phyloP scores from a whole-genome alignment of 2,329 filamentous ascomycete genomes.

The Botrytis deweyae region DNA sequence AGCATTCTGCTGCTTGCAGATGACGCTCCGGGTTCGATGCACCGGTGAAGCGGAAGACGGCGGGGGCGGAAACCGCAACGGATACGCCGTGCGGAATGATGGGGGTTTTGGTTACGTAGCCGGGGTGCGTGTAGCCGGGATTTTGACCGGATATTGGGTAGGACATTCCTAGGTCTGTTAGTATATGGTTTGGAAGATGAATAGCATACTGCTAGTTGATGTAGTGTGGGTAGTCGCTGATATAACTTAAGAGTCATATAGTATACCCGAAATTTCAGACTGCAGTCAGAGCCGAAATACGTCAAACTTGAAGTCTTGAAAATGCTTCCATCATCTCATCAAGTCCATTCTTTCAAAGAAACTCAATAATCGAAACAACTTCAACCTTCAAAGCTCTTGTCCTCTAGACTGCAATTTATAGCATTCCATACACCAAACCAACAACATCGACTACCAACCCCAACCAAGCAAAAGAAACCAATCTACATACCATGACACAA shows the following conservation, averaged over 20 bases:
- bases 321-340: neutral
- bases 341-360: neutral
- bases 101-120: constrained; percentile 73
- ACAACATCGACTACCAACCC: neutral
- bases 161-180: constrained; percentile 68
- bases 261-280: neutral
- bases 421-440: neutral
- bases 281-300: neutral
- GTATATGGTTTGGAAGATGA: neutral
- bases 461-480: neutral
- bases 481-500: constrained; percentile 59
- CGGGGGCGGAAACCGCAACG: constrained; percentile 88
- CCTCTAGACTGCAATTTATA: neutral
- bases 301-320: neutral
- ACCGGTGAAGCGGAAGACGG: constrained; percentile 91
- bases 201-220: neutral
- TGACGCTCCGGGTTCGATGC: constrained; percentile 91
- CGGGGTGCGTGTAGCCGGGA: constrained; percentile 80
- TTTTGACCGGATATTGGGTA: constrained; percentile 98
- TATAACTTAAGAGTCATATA: too few species aligned
- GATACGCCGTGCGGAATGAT: constrained; percentile 96
- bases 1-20: constrained; percentile 81
- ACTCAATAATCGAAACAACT: neutral
- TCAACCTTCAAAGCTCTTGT: neutral
- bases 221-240: too few species aligned